Conservation (phyloP, 805 yeast species). For the Ogataea zsoltii region DNA sequence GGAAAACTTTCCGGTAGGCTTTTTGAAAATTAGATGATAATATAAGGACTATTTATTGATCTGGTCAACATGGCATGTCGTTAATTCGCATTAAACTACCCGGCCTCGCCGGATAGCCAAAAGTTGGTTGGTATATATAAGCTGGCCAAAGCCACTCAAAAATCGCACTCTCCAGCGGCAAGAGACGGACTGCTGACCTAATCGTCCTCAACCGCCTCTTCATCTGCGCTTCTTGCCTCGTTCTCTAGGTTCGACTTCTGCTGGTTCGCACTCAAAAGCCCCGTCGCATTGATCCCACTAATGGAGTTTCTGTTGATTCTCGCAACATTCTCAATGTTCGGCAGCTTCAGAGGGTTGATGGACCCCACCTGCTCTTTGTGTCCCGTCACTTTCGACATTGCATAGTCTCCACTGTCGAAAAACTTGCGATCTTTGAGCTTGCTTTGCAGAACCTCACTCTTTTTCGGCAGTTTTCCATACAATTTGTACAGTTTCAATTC, state of each 20-base stretch:
- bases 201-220: constrained; percentile 23
- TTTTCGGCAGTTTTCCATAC: constrained; percentile 85
- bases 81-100: no score
- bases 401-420: constrained; percentile 94
- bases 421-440: constrained; percentile 86
- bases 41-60: neutral
- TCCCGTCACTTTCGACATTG: constrained; percentile 70
- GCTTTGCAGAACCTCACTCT: constrained; percentile 70
- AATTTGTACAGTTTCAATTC: constrained; percentile 75
- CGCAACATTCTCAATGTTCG: constrained; percentile 59
- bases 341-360: constrained; percentile 42
- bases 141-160: neutral
- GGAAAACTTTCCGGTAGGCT: constrained; percentile 64
- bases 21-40: neutral
- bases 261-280: constrained; percentile 46
- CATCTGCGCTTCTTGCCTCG: constrained; percentile 40
- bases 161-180: neutral
- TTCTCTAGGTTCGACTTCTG: constrained; percentile 56
- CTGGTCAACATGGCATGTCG: no score
- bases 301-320: constrained; percentile 61
- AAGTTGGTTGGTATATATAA: no score
- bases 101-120: no score
- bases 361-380: constrained; percentile 36
- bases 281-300: constrained; percentile 43
- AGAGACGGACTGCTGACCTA: neutral